A percentile compares a stretch with the other conserved stretches of the same genome.
phyloP scores from a whole-genome alignment of 805 yeast genomes.

The Hanseniaspora pseudoguilliermondii region DNA sequence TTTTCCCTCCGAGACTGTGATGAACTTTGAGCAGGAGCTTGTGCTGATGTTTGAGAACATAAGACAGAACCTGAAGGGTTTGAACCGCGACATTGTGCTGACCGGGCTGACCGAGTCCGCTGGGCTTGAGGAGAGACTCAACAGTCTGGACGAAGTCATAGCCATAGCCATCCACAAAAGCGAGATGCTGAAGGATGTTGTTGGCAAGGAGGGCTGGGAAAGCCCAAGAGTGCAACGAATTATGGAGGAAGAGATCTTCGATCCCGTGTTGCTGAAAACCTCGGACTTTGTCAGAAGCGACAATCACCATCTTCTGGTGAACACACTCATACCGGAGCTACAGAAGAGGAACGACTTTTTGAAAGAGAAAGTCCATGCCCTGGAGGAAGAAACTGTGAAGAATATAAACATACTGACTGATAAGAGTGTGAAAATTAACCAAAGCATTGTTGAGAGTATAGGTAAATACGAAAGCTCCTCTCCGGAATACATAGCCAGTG shows the following conservation, averaged over 20 bases:
- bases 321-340: constrained; percentile 17
- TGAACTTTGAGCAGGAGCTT: background rate
- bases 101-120: background rate
- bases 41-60: constrained; percentile 3
- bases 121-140: background rate
- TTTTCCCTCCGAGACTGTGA: constrained; percentile 4
- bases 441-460: background rate
- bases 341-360: constrained; percentile 19
- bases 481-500: background rate
- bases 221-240: background rate
- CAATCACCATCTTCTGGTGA: background rate
- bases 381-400: constrained; percentile 20
- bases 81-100: background rate
- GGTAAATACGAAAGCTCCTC: background rate
- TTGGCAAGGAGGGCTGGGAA: background rate
- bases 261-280: background rate
- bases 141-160: constrained; percentile 5
- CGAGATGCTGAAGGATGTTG: background rate
- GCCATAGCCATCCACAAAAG: constrained; percentile 1
- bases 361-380: constrained; percentile 18
- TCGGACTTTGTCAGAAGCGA: background rate
- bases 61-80: background rate
- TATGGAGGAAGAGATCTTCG: constrained; percentile 3
- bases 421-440: constrained; percentile 21
- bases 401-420: constrained; percentile 18